These are phyloP conservation scores for Cryomyces antarcticus DNA, from an alignment of 495 filamentous ascomycete species.

Conservation along the genomic window DNA sequence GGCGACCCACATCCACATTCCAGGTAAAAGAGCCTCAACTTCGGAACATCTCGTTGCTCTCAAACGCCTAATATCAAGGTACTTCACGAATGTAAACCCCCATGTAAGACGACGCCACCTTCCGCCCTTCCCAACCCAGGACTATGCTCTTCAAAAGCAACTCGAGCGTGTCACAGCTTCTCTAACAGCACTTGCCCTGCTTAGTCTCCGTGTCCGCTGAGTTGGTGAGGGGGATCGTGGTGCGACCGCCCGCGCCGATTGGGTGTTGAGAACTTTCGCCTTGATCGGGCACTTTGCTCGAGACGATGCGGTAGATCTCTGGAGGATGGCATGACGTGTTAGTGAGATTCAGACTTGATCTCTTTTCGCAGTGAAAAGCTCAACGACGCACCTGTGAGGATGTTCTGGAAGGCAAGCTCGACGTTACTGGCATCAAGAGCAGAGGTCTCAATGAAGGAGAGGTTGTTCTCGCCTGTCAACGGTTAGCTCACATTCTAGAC, in stretches of 20 bases:
- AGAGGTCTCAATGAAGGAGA: slow-evolving; percentile 98
- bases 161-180: no score
- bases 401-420: slow-evolving; percentile 98
- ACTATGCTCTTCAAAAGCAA: no score
- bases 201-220: slow-evolving; percentile 56
- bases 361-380: background rate
- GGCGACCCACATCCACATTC: no score
- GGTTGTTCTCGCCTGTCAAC: slow-evolving; percentile 64
- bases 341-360: background rate
- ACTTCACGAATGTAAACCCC: no score
- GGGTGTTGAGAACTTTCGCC: slow-evolving; percentile 57
- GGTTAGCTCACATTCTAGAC: background rate
- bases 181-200: slow-evolving; percentile 75
- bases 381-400: slow-evolving; percentile 64
- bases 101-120: no score
- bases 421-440: slow-evolving; percentile 98
- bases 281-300: slow-evolving; percentile 83
- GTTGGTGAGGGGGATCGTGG: slow-evolving; percentile 60
- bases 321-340: background rate
- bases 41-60: no score
- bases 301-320: slow-evolving; percentile 99
- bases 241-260: slow-evolving; percentile 37
- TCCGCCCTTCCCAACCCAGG: no score
- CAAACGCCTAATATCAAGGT: no score
- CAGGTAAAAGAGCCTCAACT: no score